Conservation (phyloP, 768 basidiomycete species). For the Gloeopeniophorella convolvens region DNA sequence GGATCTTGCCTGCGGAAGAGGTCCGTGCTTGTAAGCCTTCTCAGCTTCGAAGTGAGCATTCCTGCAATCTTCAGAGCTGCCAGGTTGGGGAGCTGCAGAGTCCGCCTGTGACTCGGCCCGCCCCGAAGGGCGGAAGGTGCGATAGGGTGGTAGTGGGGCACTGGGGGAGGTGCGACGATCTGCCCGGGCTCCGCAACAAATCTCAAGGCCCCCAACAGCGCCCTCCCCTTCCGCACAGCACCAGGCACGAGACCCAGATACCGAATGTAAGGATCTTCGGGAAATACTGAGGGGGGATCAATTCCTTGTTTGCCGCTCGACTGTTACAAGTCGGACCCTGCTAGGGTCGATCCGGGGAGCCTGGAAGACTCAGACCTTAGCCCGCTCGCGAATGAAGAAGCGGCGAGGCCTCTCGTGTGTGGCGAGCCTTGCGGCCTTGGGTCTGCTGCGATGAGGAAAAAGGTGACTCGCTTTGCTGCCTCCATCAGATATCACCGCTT, state of each 20-base stretch:
- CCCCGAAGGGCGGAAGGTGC: slow-evolving; percentile 13
- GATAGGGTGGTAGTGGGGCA: slow-evolving; percentile 11
- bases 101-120: slow-evolving; percentile 9
- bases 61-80: not conserved
- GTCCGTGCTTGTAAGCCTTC: too few relatives aligned
- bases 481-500: not conserved
- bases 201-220: slow-evolving; percentile 15
- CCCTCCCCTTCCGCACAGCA: slow-evolving; percentile 13
- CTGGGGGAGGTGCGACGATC: not conserved
- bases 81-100: slow-evolving; percentile 6
- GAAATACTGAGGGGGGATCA: slow-evolving; percentile 23
- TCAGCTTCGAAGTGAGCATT: too few relatives aligned
- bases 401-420: slow-evolving; percentile 36
- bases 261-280: slow-evolving; percentile 41
- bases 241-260: slow-evolving; percentile 27
- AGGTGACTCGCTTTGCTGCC: not conserved
- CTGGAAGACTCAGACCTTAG: slow-evolving; percentile 74
- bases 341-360: slow-evolving; percentile 59
- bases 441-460: slow-evolving; percentile 29
- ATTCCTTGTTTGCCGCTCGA: slow-evolving; percentile 68
- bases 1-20: not conserved
- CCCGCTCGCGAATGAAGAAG: slow-evolving; percentile 56
- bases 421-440: slow-evolving; percentile 68
- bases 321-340: slow-evolving; percentile 51
- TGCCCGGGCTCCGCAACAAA: slow-evolving; percentile 17